These are phyloP conservation scores for Alternaria sp. DNA, from an alignment of 2,329 filamentous ascomycete genomes.

Conservation along the genomic window DNA sequence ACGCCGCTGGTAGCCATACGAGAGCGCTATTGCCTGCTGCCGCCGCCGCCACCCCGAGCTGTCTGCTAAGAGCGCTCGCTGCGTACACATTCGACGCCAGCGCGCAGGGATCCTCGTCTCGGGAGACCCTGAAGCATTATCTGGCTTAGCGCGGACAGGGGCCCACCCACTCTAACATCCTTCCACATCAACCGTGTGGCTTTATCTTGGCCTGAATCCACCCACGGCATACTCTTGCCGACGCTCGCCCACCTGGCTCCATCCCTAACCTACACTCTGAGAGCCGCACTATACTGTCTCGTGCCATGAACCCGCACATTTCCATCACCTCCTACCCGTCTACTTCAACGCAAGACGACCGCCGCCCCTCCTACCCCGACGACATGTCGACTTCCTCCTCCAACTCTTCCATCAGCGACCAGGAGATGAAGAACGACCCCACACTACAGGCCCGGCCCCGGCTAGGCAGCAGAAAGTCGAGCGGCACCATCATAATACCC, in stretches of 20 bases:
- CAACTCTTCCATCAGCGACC: constrained; percentile 53
- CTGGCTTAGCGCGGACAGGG: constrained; percentile 7
- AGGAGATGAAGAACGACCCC: constrained; percentile 51
- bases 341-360: constrained; percentile 29
- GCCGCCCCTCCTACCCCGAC: constrained; percentile 39
- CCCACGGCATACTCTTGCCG: constrained; percentile 31
- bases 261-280: constrained; percentile 21
- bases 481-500: constrained; percentile 81
- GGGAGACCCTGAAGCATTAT: constrained; percentile 16
- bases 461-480: constrained; percentile 76
- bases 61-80: not conserved
- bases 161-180: constrained; percentile 28
- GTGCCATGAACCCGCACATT: constrained; percentile 23
- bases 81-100: constrained; percentile 7
- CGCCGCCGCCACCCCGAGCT: constrained; percentile 11
- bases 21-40: constrained; percentile 1
- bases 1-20: not conserved
- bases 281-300: constrained; percentile 27
- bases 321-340: constrained; percentile 36
- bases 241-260: constrained; percentile 15
- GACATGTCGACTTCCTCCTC: constrained; percentile 51
- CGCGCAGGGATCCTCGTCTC: constrained; percentile 19
- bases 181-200: constrained; percentile 27
- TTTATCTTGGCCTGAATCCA: constrained; percentile 16
- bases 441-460: constrained; percentile 65